phyloP scores from a whole-genome alignment of 768 basidiomycete genomes.

The Kwoniella bestiolae region DNA sequence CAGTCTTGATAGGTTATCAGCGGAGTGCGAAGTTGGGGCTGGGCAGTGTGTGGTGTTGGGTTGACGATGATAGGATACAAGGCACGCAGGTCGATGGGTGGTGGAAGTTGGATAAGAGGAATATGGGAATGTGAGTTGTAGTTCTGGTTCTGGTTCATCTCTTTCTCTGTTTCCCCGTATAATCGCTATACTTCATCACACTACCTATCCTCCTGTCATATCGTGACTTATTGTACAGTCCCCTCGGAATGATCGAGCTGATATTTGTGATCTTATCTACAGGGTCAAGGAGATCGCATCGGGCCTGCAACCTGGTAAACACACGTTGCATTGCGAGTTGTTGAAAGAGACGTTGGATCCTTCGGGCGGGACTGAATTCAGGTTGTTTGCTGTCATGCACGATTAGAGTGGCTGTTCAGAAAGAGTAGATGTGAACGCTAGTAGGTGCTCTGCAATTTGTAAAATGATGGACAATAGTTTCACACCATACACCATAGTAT shows the following conservation, averaged over 20 bases:
- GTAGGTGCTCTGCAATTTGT: too few relatives aligned
- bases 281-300: constrained; percentile 40
- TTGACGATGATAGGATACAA: constrained; percentile 36
- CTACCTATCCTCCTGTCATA: too few relatives aligned
- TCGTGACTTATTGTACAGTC: too few relatives aligned
- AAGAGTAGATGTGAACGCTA: too few relatives aligned
- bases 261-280: neutral
- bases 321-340: constrained; percentile 50
- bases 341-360: constrained; percentile 51
- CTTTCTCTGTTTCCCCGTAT: too few relatives aligned
- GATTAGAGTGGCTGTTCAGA: too few relatives aligned
- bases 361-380: constrained; percentile 49
- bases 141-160: too few relatives aligned
- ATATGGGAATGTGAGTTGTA: constrained; percentile 54
- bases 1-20: constrained; percentile 44
- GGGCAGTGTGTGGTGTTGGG: constrained; percentile 50
- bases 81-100: constrained; percentile 41
- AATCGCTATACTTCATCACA: too few relatives aligned
- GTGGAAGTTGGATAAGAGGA: constrained; percentile 48
- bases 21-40: constrained; percentile 34
- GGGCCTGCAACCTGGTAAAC: constrained; percentile 41
- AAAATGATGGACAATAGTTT: too few relatives aligned
- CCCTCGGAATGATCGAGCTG: neutral
- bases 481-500: too few relatives aligned
- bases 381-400: constrained; percentile 50